Evolutionary conservation across 2,329 filamentous ascomycete species (phyloP), one percentile per base, ranked within the genome.

Genomic region (Trichocomaceae sp.): DNA sequence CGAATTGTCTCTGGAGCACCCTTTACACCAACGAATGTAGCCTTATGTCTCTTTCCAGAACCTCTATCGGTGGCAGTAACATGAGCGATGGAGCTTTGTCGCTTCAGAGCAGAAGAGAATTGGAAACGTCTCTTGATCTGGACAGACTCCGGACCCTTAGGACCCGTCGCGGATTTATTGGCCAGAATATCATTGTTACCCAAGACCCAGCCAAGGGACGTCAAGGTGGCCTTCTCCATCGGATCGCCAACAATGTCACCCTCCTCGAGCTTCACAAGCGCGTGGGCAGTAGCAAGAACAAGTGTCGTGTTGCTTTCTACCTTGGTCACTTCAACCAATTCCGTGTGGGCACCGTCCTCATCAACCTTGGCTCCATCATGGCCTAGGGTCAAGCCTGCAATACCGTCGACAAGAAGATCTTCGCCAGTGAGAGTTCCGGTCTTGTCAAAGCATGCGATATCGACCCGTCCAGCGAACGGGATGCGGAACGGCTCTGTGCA

Each of bases 401-500:
- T 92, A 65, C 93, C 93, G 69, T 99, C 92, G 19, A 99, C 93
- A 10, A 99, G 90, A 44, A 99, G 79, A 68, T 99, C 92, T 69
- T 99, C 93, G 49, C 93, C 93, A 37, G 93, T 99, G 57, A 99
- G 75, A 1, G 93, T 99, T 61, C 93, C 93, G 12, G 93, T 99
- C 79, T 99, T 99, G 74, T 99, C 93, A 62, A 99, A 99, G 76
- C 93, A 99, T 59, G 93, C 91, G 52, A 99, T 82, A 70, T 99
- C 95, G 57, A 99, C 88, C 60, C 93, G 88, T 31, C 93, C 93
- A 61, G 91, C 95, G 64, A 88, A 97, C 0, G 95, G 95, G 65
- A 99, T 99, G 55, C 93, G 86, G 83, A 99, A 99, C 26, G 93
- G 93, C 71, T 99, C 95, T 2, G 93, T 99, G 70, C 93, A 99